phyloP scores from a whole-genome alignment of 2,329 filamentous ascomycete species.

The Monosporascus sp. region DNA sequence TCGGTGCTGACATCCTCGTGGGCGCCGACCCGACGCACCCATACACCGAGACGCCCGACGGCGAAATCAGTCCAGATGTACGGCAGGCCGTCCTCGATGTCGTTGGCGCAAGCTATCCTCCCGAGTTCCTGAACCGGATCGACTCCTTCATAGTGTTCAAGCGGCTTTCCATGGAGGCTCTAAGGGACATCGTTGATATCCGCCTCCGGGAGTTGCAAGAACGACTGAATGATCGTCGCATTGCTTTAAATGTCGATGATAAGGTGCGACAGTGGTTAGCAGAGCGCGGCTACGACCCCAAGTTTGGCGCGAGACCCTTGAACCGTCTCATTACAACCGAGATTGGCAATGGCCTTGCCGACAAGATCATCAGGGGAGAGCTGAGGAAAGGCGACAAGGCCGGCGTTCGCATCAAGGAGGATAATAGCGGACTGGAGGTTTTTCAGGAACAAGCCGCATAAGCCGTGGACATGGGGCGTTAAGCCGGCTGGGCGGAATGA shows the following conservation, averaged over 20 bases:
- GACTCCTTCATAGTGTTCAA: slow-evolving; percentile 98
- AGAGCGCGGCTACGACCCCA: slow-evolving; percentile 83
- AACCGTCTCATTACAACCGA: slow-evolving; percentile 88
- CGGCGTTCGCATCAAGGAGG: slow-evolving; percentile 61
- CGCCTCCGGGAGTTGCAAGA: slow-evolving; percentile 77
- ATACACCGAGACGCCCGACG: slow-evolving; percentile 56
- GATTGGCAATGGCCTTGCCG: slow-evolving; percentile 82
- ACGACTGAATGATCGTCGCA: slow-evolving; percentile 79
- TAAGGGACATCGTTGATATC: slow-evolving; percentile 92
- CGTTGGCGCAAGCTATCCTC: slow-evolving; percentile 69
- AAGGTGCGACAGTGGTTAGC: slow-evolving; percentile 82
- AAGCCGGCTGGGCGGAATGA: too few relatives aligned
- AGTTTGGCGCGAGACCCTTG: slow-evolving; percentile 83
- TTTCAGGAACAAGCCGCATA: slow-evolving; percentile 8
- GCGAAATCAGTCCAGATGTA: slow-evolving; percentile 67
- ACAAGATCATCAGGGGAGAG: slow-evolving; percentile 84
- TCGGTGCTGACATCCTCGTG: slow-evolving; percentile 87
- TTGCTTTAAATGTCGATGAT: slow-evolving; percentile 65
- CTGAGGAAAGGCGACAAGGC: slow-evolving; percentile 72
- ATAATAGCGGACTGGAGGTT: slow-evolving; percentile 54
- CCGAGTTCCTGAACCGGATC: slow-evolving; percentile 93
- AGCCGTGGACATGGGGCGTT: not conserved
- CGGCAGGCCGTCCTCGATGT: slow-evolving; percentile 84
- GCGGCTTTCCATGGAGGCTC: slow-evolving; percentile 68
- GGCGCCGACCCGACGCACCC: slow-evolving; percentile 62